These are phyloP conservation scores for Wickerhamomyces pijperi DNA, from an alignment of 805 yeast species.

Conservation along the genomic window DNA sequence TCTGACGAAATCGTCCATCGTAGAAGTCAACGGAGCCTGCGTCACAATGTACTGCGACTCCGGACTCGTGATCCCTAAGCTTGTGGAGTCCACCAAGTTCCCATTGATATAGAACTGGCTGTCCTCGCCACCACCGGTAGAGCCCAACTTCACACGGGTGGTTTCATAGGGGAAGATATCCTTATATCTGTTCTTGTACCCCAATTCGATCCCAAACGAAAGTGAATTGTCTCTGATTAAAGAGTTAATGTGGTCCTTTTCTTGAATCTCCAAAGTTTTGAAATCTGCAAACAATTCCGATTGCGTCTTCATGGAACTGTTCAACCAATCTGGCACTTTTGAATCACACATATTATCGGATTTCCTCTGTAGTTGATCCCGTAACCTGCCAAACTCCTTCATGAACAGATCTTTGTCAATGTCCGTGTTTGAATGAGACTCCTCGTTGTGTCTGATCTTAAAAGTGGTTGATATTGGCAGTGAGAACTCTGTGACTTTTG, in stretches of 20 bases:
- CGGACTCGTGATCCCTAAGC: constrained; percentile 19
- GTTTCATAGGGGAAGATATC: constrained; percentile 68
- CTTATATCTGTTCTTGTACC: constrained; percentile 67
- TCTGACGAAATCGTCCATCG: constrained; percentile 86
- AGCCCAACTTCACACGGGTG: constrained; percentile 30
- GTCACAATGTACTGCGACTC: constrained; percentile 59
- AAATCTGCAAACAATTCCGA: constrained; percentile 37
- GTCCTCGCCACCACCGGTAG: neutral
- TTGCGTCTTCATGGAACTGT: constrained; percentile 3
- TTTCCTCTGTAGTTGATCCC: neutral
- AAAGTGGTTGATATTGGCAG: constrained; percentile 30
- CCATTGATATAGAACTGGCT: neutral
- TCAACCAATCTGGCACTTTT: constrained; percentile 3
- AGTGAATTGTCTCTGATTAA: constrained; percentile 17
- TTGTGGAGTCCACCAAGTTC: neutral
- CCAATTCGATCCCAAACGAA: constrained; percentile 47
- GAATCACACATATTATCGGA: too few species aligned
- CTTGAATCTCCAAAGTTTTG: constrained; percentile 55
- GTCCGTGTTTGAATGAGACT: too few species aligned
- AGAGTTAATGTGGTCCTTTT: constrained; percentile 51
- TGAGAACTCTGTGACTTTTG: neutral
- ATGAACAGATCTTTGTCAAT: constrained; percentile 10
- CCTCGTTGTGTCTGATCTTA: constrained; percentile 44
- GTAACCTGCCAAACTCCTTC: constrained; percentile 11
- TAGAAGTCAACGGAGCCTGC: constrained; percentile 76